phyloP scores from a whole-genome alignment of 2,329 filamentous ascomycete species.

The Cladophialophora immunda region DNA sequence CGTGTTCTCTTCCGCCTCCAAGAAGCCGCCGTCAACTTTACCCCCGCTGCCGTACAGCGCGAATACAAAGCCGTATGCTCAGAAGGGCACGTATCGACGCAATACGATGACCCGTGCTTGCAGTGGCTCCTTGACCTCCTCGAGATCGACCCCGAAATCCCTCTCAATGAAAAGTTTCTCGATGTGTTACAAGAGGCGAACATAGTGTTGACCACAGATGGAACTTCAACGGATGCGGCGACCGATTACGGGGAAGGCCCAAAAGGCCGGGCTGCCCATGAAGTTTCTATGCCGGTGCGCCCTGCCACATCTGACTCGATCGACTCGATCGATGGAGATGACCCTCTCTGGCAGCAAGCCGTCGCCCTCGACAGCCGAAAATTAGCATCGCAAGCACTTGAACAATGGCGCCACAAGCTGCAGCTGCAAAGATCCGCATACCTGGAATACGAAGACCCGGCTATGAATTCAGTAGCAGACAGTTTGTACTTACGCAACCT shows the following conservation, averaged over 20 bases:
- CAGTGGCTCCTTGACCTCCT: constrained; percentile 29
- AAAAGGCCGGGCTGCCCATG: not conserved
- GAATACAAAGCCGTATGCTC: constrained; percentile 23
- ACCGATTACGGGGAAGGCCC: constrained; percentile 16
- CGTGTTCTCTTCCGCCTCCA: constrained; percentile 29
- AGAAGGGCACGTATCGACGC: constrained; percentile 13
- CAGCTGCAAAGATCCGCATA: constrained; percentile 24
- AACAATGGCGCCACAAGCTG: constrained; percentile 28
- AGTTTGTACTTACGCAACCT: constrained; percentile 18
- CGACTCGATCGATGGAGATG: constrained; percentile 29
- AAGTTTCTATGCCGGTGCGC: not conserved
- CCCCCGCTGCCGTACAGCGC: constrained; percentile 8
- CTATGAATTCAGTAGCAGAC: constrained; percentile 29
- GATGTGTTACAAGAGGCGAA: constrained; percentile 33
- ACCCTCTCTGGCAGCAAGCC: constrained; percentile 34
- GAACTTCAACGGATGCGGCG: constrained; percentile 26
- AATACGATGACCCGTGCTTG: constrained; percentile 24
- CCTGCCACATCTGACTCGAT: constrained; percentile 19
- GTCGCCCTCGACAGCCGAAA: constrained; percentile 33
- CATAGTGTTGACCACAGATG: constrained; percentile 30
- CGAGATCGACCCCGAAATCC: constrained; percentile 15
- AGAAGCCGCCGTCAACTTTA: constrained; percentile 19
- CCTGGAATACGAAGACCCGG: constrained; percentile 27
- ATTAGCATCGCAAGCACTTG: constrained; percentile 32
- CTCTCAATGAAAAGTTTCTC: constrained; percentile 35